Evolutionary conservation across 164 flowering plant genomes (phyloP).

Genomic region (Cinnamomum micranthum): DNA sequence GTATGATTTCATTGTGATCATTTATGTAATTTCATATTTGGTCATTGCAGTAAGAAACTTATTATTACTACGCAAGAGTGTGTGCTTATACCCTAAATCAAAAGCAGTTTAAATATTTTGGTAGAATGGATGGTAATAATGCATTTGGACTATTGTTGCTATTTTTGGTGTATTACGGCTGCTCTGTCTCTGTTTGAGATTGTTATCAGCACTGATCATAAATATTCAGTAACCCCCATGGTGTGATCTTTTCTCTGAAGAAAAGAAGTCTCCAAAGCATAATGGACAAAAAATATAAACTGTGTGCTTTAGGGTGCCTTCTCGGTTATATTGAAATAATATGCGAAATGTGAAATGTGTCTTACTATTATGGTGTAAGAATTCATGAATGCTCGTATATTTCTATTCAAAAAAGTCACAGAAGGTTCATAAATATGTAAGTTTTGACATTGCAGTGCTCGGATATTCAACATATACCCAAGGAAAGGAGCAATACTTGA

Average conservation of each 20-base stretch:
- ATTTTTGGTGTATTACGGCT: not conserved
- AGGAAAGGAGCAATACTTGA: slow-evolving; percentile 86
- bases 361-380: too few species aligned
- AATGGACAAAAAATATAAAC: too few species aligned
- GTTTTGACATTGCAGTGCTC: slow-evolving; percentile 52
- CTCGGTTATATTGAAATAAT: too few species aligned
- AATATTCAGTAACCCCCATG: too few species aligned
- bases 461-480: slow-evolving; percentile 89
- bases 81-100: not conserved
- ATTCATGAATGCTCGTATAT: too few species aligned
- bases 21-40: not conserved
- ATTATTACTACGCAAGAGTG: not conserved
- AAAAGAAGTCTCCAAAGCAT: too few species aligned
- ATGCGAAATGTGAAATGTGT: too few species aligned
- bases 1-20: slow-evolving; percentile 31
- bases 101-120: not conserved
- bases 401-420: not conserved
- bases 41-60: not conserved
- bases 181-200: not conserved
- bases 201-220: too few species aligned
- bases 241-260: too few species aligned
- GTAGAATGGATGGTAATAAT: not conserved
- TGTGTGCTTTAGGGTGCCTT: too few species aligned
- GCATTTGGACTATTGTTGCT: not conserved
- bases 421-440: not conserved